Conservation (phyloP, 257 asterid genomes). For the Solanum habrochaites region DNA sequence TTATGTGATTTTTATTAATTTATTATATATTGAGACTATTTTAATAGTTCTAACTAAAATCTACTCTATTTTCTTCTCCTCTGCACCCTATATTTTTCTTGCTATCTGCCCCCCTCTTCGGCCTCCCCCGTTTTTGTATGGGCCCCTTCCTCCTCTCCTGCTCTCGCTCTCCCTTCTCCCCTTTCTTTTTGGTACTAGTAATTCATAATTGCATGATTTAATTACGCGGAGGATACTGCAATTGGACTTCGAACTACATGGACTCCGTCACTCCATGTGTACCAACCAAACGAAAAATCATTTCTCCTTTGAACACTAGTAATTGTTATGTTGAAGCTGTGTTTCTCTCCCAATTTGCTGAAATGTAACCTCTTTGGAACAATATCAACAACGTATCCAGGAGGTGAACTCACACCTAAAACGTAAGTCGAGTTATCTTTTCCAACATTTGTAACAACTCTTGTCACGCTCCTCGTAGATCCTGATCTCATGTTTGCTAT, state of each 20-base stretch:
- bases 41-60: no score
- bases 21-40: no score
- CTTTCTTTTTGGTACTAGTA: not conserved
- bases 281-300: not conserved
- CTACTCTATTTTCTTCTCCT: no score
- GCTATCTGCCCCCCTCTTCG: no score
- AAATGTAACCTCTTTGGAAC: not conserved
- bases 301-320: not conserved
- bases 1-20: no score
- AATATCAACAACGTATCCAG: not conserved
- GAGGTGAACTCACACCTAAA: not conserved
- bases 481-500: not conserved
- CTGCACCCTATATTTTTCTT: no score
- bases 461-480: not conserved
- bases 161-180: no score
- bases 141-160: no score
- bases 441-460: not conserved
- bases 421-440: not conserved
- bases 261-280: not conserved
- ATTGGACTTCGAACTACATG: constrained; percentile 33
- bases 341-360: not conserved
- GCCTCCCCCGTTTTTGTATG: no score
- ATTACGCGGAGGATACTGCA: not conserved
- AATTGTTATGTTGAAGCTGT: not conserved
- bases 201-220: not conserved